Percentiles rank a stretch among this genome's conserved stretches.
Evolutionary conservation across 257 asterid genomes (phyloP).

Genomic region (Anisodus acutangulus): DNA sequence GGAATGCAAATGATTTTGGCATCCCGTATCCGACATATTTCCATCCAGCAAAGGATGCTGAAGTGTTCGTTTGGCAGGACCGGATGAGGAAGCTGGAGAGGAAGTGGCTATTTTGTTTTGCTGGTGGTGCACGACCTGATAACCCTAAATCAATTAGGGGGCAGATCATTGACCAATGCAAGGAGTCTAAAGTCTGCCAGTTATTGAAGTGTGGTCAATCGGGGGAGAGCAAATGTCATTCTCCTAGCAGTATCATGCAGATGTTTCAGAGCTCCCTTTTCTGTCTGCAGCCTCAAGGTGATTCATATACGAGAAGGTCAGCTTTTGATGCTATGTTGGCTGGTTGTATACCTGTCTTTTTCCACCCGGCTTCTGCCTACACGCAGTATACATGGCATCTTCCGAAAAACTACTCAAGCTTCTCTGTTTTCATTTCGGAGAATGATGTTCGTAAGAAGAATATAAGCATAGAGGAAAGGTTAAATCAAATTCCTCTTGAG

Average conservation of each 20-base stretch:
- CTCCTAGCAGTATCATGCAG: constrained; percentile 84
- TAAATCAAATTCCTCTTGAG: constrained; percentile 51
- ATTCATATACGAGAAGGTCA: constrained; percentile 86
- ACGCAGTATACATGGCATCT: constrained; percentile 90
- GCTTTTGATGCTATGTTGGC: constrained; percentile 88
- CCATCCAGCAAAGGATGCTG: constrained; percentile 75
- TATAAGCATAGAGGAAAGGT: constrained; percentile 63
- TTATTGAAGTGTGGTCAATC: constrained; percentile 65
- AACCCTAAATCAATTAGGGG: constrained; percentile 70
- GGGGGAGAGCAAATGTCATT: constrained; percentile 82
- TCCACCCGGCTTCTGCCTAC: constrained; percentile 90
- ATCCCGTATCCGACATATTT: constrained; percentile 91
- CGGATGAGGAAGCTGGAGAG: constrained; percentile 67
- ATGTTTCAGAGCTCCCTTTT: constrained; percentile 81
- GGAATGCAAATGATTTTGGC: constrained; percentile 79
- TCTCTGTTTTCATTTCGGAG: constrained; percentile 80
- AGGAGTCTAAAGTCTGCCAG: constrained; percentile 56
- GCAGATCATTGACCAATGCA: constrained; percentile 73
- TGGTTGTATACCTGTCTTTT: constrained; percentile 90
- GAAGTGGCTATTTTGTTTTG: constrained; percentile 79
- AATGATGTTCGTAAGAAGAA: constrained; percentile 56
- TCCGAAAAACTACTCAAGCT: constrained; percentile 60
- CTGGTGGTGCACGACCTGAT: constrained; percentile 88
- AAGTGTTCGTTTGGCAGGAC: constrained; percentile 73
- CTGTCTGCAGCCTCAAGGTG: constrained; percentile 92